Conservation (phyloP, 768 basidiomycete species). For the Russula brevipes region DNA sequence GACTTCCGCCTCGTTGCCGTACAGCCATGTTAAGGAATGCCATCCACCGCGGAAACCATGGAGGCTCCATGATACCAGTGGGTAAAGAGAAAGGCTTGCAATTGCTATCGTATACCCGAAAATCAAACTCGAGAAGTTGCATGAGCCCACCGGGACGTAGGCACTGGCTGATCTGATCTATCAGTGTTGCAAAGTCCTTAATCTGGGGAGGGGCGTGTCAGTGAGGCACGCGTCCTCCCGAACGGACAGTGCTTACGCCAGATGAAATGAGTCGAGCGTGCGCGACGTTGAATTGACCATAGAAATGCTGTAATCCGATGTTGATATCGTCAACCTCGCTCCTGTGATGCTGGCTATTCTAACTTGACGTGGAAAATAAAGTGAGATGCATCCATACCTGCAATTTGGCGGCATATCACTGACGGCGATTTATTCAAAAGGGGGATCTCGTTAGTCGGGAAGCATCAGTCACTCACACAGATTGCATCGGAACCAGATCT, state of each 20-base stretch:
- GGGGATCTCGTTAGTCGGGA: conserved; percentile 16
- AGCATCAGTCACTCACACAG: conserved; percentile 43
- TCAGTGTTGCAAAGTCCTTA: conserved; percentile 55
- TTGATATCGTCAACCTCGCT: conserved; percentile 84
- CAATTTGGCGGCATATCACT: conserved; percentile 67
- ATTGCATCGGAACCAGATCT: conserved; percentile 77
- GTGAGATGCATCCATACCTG: conserved; percentile 41
- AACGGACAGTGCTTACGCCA: conserved; percentile 48
- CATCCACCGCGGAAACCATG: conserved; percentile 64
- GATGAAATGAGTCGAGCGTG: conserved; percentile 67
- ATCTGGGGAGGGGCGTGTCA: conserved; percentile 42
- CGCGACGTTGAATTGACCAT: conserved; percentile 70
- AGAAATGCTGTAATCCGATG: conserved; percentile 77
- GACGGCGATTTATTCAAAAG: conserved; percentile 22
- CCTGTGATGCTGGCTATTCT: conserved; percentile 36
- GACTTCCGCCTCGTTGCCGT: conserved; percentile 51
- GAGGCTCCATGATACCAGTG: conserved; percentile 40
- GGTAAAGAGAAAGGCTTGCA: conserved; percentile 41
- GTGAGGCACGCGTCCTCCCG: background rate
- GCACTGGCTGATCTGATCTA: conserved; percentile 61
- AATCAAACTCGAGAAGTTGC: conserved; percentile 65
- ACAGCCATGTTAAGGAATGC: conserved; percentile 50
- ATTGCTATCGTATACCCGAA: conserved; percentile 52
- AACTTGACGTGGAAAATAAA: background rate
- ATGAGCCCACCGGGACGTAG: conserved; percentile 68